Conservation (phyloP, 2,329 filamentous ascomycete species). For the Elsinoe arachidis region DNA sequence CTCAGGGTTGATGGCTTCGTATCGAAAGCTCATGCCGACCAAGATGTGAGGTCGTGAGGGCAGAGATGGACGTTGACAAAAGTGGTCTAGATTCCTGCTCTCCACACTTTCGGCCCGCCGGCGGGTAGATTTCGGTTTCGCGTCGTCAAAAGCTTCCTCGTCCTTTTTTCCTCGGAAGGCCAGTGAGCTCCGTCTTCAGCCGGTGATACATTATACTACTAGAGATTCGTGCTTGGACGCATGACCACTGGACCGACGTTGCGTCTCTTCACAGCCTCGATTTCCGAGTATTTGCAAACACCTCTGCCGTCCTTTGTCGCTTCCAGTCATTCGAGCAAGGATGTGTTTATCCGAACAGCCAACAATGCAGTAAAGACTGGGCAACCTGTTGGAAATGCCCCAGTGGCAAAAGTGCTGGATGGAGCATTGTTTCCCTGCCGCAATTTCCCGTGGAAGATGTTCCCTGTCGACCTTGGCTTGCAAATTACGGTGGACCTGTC, state of each 20-base stretch:
- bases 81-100: background rate
- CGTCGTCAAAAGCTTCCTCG: background rate
- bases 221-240: background rate
- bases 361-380: background rate
- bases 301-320: background rate
- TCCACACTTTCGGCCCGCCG: slow-evolving; percentile 3
- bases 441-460: background rate
- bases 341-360: background rate
- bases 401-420: background rate
- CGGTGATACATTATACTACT: background rate
- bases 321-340: background rate
- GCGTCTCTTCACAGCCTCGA: background rate
- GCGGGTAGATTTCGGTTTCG: background rate
- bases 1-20: too few species aligned
- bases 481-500: background rate
- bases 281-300: background rate
- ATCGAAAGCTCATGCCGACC: background rate
- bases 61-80: background rate
- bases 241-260: background rate
- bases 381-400: background rate
- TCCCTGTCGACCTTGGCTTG: background rate
- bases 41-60: background rate
- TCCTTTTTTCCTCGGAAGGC: background rate
- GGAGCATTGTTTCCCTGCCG: background rate
- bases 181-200: background rate